Evolutionary conservation across 2,329 filamentous ascomycete genomes (phyloP).

Genomic region (Aaosphaeria arxii): DNA sequence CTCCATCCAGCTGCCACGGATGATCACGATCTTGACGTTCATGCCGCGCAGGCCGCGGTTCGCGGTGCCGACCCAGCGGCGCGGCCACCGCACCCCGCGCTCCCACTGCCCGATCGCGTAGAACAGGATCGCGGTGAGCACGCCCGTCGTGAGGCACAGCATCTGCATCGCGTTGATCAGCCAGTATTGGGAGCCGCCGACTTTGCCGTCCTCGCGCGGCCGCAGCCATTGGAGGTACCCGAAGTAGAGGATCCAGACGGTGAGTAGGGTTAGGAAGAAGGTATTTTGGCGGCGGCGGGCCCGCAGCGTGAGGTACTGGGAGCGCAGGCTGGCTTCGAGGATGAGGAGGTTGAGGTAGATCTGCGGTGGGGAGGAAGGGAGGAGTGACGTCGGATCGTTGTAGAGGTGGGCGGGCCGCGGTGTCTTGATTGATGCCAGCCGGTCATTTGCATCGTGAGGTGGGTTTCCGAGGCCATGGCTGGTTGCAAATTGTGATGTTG

Average conservation of each 20-base stretch:
- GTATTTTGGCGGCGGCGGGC: conserved; percentile 87
- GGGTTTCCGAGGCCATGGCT: conserved; percentile 6
- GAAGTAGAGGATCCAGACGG: conserved; percentile 79
- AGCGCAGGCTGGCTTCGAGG: conserved; percentile 87
- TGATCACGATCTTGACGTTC: conserved; percentile 94
- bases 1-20: conserved; percentile 76
- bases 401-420: conserved; percentile 39
- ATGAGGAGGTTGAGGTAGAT: conserved; percentile 98
- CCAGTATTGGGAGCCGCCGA: conserved; percentile 96
- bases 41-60: conserved; percentile 88
- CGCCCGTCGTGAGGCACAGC: conserved; percentile 84
- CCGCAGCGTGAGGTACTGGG: conserved; percentile 88
- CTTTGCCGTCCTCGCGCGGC: conserved; percentile 89
- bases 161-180: conserved; percentile 87
- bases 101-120: conserved; percentile 98
- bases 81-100: conserved; percentile 87
- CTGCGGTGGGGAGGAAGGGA: conserved; percentile 89
- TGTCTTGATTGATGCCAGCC: conserved; percentile 37
- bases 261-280: conserved; percentile 80
- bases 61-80: conserved; percentile 83
- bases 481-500: conserved; percentile 2
- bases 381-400: conserved; percentile 70
- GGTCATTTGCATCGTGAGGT: conserved; percentile 36
- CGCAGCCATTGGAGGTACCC: conserved; percentile 88
- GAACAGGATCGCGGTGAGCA: conserved; percentile 81